A percentile compares a stretch with the other conserved stretches of the same genome.
Evolutionary conservation across 1,139 yeast species (phyloP).

Genomic region (Diutina pseudorugosa): DNA sequence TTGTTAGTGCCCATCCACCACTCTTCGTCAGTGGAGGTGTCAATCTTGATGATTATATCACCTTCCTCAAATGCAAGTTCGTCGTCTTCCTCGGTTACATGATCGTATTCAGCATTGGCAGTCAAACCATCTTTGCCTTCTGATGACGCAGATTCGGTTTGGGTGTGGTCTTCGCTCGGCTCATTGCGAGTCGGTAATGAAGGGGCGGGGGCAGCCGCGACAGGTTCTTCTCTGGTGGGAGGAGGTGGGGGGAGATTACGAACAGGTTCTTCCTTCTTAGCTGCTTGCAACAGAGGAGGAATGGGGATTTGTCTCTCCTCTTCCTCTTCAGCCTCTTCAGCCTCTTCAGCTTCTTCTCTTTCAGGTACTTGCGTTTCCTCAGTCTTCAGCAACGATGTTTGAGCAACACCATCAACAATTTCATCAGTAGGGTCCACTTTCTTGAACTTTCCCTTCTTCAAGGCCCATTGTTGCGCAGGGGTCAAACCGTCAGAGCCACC

Average conservation of each 20-base stretch:
- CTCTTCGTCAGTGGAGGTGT: conserved; percentile 9
- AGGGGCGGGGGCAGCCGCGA: background rate
- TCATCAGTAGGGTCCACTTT: conserved; percentile 1
- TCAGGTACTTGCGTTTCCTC: conserved; percentile 8
- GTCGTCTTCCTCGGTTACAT: conserved; percentile 10
- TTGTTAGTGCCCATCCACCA: conserved; percentile 11
- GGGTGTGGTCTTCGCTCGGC: background rate
- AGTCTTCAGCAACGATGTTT: background rate
- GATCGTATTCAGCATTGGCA: conserved; percentile 9
- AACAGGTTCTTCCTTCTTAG: conserved; percentile 1
- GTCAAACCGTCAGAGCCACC: conserved; percentile 73
- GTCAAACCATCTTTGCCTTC: background rate
- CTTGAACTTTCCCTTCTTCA: conserved; percentile 52
- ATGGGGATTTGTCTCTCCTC: conserved; percentile 8
- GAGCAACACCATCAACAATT: background rate
- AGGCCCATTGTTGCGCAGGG: conserved; percentile 96
- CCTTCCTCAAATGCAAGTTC: conserved; percentile 9
- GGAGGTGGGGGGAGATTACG: background rate
- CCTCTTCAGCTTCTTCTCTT: conserved; percentile 8
- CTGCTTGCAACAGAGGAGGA: conserved; percentile 9
- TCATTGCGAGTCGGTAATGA: background rate
- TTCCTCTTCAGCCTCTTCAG: conserved; percentile 11
- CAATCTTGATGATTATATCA: conserved; percentile 9
- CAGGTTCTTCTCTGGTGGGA: background rate
- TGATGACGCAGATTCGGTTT: background rate